Evolutionary conservation across 116 monocot species (phyloP).

Genomic region (Trichopus zeylanicus): DNA sequence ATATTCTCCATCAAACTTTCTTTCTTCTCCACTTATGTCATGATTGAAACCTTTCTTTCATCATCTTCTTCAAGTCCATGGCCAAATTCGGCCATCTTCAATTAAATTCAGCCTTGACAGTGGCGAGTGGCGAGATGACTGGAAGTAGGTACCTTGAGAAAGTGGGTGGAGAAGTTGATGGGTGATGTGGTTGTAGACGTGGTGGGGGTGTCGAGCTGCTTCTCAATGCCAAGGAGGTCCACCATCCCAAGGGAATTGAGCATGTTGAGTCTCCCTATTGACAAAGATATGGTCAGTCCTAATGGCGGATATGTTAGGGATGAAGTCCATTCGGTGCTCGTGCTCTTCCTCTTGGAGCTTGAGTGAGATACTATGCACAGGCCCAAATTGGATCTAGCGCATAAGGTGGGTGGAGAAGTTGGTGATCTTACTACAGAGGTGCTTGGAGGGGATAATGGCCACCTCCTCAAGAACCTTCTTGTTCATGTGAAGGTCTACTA

Average conservation of each 20-base stretch:
- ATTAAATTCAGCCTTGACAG: too few relatives aligned
- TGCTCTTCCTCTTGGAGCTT: constrained; percentile 41
- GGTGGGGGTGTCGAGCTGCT: constrained; percentile 6
- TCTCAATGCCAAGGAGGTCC: constrained; percentile 24
- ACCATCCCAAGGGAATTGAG: constrained; percentile 20
- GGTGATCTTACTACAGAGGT: constrained; percentile 37
- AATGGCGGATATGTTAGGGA: constrained; percentile 28
- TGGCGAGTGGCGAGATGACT: too few relatives aligned
- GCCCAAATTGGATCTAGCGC: constrained; percentile 28
- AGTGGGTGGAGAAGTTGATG: too few relatives aligned
- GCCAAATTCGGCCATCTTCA: too few relatives aligned
- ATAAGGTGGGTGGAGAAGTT: constrained; percentile 36
- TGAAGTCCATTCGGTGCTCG: constrained; percentile 33
- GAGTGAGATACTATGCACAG: constrained; percentile 31
- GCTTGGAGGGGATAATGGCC: constrained; percentile 31
- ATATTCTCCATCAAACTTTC: too few relatives aligned
- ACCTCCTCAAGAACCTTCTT: constrained; percentile 36
- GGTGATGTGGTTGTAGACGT: too few relatives aligned
- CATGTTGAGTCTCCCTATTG: constrained; percentile 32
- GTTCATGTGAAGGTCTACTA: constrained; percentile 39
- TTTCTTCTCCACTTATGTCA: too few relatives aligned
- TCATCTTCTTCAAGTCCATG: too few relatives aligned
- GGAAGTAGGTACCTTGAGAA: too few relatives aligned
- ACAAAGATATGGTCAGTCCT: constrained; percentile 22
- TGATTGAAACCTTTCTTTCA: too few relatives aligned